phyloP scores from a whole-genome alignment of 441 rosid genomes.

The Isatis lusitanica region DNA sequence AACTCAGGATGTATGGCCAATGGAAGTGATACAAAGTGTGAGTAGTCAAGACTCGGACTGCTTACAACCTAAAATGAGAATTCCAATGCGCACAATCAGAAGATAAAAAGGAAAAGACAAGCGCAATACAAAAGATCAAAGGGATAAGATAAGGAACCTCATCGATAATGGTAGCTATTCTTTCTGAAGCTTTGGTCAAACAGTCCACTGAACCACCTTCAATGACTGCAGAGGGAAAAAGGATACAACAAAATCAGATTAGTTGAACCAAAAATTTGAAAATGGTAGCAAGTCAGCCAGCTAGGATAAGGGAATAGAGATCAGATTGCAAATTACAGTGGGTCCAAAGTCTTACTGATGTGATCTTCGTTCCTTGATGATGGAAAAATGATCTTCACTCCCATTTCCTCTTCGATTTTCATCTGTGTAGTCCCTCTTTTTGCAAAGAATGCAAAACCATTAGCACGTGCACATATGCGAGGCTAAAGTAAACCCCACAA shows the following conservation, averaged over 20 bases:
- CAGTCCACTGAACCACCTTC: conserved; percentile 65
- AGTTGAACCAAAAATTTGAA: neutral
- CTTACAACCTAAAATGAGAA: conserved; percentile 53
- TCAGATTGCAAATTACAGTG: neutral
- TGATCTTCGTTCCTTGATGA: conserved; percentile 64
- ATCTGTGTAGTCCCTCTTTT: conserved; percentile 64
- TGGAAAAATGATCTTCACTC: conserved; percentile 71
- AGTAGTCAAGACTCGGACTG: conserved; percentile 69
- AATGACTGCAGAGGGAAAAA: conserved; percentile 49
- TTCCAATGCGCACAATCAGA: conserved; percentile 11
- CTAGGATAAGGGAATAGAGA: conserved; percentile 2
- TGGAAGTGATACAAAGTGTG: conserved; percentile 92
- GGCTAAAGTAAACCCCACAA: conserved; percentile 11
- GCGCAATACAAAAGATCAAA: neutral
- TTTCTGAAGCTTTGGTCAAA: conserved; percentile 67
- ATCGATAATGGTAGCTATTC: conserved; percentile 54
- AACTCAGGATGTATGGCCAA: conserved; percentile 76
- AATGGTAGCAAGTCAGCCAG: neutral
- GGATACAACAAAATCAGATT: conserved; percentile 11
- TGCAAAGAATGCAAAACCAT: conserved; percentile 24
- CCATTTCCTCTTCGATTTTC: conserved; percentile 73
- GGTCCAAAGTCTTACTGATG: conserved; percentile 49
- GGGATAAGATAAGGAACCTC: conserved; percentile 50
- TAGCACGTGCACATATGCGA: conserved; percentile 12
- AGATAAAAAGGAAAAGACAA: neutral